A percentile compares a stretch with the other conserved stretches of the same genome.
phyloP scores from a whole-genome alignment of 169 alveolate genomes.

The Miamiensis avidus region DNA sequence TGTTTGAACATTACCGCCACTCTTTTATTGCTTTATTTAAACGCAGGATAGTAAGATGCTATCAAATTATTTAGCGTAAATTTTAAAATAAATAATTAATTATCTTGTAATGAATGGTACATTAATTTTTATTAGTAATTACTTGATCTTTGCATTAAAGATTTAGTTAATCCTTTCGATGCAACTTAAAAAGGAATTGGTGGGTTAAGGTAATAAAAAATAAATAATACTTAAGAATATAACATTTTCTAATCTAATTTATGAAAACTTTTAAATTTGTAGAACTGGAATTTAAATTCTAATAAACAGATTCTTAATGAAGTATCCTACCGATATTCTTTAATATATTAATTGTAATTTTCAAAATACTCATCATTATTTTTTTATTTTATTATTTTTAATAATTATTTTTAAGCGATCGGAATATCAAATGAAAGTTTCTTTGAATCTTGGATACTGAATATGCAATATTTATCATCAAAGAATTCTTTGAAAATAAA shows the following conservation, averaged over 20 bases:
- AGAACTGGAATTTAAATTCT: not conserved
- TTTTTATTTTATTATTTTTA: no score
- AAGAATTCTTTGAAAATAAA: not conserved
- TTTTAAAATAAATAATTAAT: no score
- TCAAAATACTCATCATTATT: no score
- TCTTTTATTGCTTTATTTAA: not conserved
- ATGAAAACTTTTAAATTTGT: no score
- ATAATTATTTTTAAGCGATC: not conserved
- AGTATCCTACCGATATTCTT: not conserved
- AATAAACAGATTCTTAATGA: not conserved
- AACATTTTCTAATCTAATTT: no score
- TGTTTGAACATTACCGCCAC: not conserved
- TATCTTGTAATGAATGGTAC: no score
- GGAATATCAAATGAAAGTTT: not conserved
- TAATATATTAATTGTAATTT: not conserved
- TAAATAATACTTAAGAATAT: no score
- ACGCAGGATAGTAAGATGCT: not conserved
- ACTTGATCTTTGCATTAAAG: not conserved
- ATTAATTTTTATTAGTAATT: no score
- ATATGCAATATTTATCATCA: not conserved
- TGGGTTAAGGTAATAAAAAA: no score
- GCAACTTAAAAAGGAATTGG: not conserved
- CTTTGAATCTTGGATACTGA: not conserved
- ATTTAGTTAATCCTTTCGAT: not conserved
- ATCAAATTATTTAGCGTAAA: not conserved